Percentiles rank a stretch among this genome's conserved stretches.
phyloP scores from a whole-genome alignment of 108 stramenopile genomes.

The Cyclostephanos tholiformis region DNA sequence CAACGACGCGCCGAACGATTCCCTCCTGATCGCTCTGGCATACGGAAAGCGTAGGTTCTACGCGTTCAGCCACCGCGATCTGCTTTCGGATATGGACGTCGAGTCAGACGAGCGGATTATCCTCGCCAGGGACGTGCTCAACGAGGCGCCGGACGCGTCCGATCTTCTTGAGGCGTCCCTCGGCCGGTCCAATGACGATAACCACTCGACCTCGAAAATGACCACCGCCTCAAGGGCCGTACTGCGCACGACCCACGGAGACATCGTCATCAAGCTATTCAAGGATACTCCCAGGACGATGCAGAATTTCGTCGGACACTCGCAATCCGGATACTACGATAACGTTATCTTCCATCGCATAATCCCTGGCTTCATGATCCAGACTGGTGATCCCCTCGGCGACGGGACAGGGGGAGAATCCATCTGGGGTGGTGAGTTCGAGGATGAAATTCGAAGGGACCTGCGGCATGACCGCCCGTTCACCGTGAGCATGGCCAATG shows the following conservation, averaged over 20 bases:
- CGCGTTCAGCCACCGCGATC: conserved; percentile 89
- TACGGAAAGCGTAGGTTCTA: conserved; percentile 93
- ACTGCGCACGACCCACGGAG: conserved; percentile 96
- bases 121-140: conserved; percentile 89
- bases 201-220: conserved; percentile 9
- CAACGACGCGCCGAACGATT: conserved; percentile 60
- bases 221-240: conserved; percentile 75
- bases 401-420: conserved; percentile 99
- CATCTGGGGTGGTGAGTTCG: conserved; percentile 99
- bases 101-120: conserved; percentile 52
- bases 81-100: conserved; percentile 41
- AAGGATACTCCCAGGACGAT: conserved; percentile 91
- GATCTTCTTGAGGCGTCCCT: conserved; percentile 59
- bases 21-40: conserved; percentile 79
- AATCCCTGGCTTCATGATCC: conserved; percentile 95
- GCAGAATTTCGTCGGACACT: conserved; percentile 95
- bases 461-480: conserved; percentile 88
- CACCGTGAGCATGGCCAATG: conserved; percentile 98
- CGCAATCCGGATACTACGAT: conserved; percentile 95
- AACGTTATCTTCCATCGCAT: conserved; percentile 97
- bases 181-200: conserved; percentile 36
- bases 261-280: conserved; percentile 92
- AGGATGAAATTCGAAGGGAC: conserved; percentile 95
- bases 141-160: conserved; percentile 92
- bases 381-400: conserved; percentile 98